Evolutionary conservation across 176 grass and related monocot genomes (phyloP), one percentile per base, ranked within the genome.

Genomic region (Carex scoparia): DNA sequence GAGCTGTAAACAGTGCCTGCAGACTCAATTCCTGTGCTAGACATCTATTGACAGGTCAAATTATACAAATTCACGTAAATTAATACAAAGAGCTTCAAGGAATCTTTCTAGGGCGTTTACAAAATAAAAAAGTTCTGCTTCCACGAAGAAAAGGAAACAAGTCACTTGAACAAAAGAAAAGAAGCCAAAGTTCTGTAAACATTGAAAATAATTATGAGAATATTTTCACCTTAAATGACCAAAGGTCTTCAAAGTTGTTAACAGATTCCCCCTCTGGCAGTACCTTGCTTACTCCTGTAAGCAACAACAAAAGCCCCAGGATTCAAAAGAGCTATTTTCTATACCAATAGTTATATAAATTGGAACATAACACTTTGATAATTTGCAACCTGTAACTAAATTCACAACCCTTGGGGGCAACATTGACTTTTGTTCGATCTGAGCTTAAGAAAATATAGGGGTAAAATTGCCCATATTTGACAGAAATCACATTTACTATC

Each of bases 261-360:
- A 97, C 81, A 84, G 61, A 90, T 82, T 88, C 84, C 4, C 79
- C 89, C 79, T 83, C 81, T 57, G 89, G 92, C 19, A 86, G 85
- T 58, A 88, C 14, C 79, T 92, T 94, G 62, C 88, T 92, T 86
- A 90, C 86, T 82, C 94, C 94, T 97, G 63, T 73, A 15, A 65
- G 59, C 56, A 59, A 10, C 8, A 64, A 68, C 64, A 71, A 79
- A 7, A 38, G 60, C 27, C 54, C 46, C 23, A 33, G 4, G 23
- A 77, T 77, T 76, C 28, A 27, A 56, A 31, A 77, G 42, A 54
- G 32, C 27, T 56, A 54, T 32, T 23, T 56, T 77, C 13, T 56
- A 56, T 56, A 27, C 11, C 54, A 10, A 66, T 85, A 89, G 33
- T 63, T 57, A 5, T 69, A 44, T 15, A 80, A 46, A 48, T 31